These are phyloP conservation scores for Arachis stenosperma DNA, from an alignment of 306 rosid genomes.

Conservation along the genomic window DNA sequence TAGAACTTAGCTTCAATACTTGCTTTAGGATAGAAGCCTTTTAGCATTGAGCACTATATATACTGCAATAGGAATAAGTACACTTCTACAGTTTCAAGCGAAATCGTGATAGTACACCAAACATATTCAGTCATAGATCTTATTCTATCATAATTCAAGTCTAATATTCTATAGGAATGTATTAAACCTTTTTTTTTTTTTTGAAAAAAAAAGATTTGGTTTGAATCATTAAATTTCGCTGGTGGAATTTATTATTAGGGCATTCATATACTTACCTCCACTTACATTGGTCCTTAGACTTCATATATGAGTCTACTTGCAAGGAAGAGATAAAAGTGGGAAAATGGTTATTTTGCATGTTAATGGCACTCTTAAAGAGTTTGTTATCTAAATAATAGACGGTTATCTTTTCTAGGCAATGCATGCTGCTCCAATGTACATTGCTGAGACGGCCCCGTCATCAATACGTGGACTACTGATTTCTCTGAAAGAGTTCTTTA, in stretches of 20 bases:
- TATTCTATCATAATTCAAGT: not conserved
- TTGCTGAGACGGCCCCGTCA: slow-evolving; percentile 94
- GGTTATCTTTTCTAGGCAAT: slow-evolving; percentile 67
- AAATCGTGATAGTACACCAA: no score
- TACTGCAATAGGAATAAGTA: no score
- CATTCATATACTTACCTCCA: not conserved
- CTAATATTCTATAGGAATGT: not conserved
- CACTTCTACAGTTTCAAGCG: no score
- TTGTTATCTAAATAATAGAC: not conserved
- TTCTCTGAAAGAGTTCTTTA: slow-evolving; percentile 92
- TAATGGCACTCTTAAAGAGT: slow-evolving; percentile 11
- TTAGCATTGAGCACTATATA: no score
- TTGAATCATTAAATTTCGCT: not conserved
- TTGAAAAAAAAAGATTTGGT: not conserved
- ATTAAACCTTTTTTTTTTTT: not conserved
- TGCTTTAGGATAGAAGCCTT: no score
- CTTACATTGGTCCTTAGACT: slow-evolving; percentile 1
- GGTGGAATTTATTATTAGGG: not conserved
- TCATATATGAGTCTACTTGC: not conserved
- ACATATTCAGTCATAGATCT: no score
- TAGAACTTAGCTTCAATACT: no score
- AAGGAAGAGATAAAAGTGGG: slow-evolving; percentile 3
- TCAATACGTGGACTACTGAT: slow-evolving; percentile 80
- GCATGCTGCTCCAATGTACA: slow-evolving; percentile 99
- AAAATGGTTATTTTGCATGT: slow-evolving; percentile 14